Conservation (phyloP, 75 land plant genomes). For the Cryptomeria japonica region DNA sequence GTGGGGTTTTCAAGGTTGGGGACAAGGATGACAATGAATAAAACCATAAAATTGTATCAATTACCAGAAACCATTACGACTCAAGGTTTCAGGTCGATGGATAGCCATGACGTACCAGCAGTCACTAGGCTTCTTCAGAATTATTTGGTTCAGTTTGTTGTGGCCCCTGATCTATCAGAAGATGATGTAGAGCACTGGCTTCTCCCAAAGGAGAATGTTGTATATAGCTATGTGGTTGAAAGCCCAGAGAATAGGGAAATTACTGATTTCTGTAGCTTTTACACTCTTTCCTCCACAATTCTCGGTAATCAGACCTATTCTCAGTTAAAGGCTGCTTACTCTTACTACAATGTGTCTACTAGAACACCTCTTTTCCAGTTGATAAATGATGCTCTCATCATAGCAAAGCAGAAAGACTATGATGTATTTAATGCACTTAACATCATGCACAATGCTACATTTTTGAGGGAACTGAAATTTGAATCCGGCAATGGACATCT, state of each 20-base stretch:
- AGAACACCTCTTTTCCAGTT: slow-evolving; percentile 30
- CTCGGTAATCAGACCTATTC: slow-evolving; percentile 34
- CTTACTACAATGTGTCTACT: slow-evolving; percentile 45
- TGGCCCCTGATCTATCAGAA: slow-evolving; percentile 38
- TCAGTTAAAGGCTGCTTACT: slow-evolving; percentile 39
- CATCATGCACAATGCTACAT: slow-evolving; percentile 35
- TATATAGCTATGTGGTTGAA: slow-evolving; percentile 40
- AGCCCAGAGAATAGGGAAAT: slow-evolving; percentile 25
- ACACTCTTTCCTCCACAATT: slow-evolving; percentile 43
- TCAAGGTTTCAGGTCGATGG: slow-evolving; percentile 39
- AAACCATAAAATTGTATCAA: slow-evolving; percentile 36
- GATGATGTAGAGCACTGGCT: slow-evolving; percentile 45
- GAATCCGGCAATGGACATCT: slow-evolving; percentile 50
- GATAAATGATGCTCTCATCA: slow-evolving; percentile 41
- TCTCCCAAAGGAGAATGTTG: slow-evolving; percentile 30
- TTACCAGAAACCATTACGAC: slow-evolving; percentile 22
- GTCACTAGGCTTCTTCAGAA: slow-evolving; percentile 25
- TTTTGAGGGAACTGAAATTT: slow-evolving; percentile 42
- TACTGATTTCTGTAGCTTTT: slow-evolving; percentile 46
- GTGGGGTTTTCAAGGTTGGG: slow-evolving; percentile 44
- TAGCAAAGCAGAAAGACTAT: slow-evolving; percentile 31
- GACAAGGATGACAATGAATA: slow-evolving; percentile 32
- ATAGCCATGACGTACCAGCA: slow-evolving; percentile 27
- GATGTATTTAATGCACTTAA: slow-evolving; percentile 54
- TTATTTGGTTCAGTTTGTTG: slow-evolving; percentile 32